Base-by-base conservation (phyloP, 495 filamentous ascomycete species). In the Sordaria brevicollis region DNA sequence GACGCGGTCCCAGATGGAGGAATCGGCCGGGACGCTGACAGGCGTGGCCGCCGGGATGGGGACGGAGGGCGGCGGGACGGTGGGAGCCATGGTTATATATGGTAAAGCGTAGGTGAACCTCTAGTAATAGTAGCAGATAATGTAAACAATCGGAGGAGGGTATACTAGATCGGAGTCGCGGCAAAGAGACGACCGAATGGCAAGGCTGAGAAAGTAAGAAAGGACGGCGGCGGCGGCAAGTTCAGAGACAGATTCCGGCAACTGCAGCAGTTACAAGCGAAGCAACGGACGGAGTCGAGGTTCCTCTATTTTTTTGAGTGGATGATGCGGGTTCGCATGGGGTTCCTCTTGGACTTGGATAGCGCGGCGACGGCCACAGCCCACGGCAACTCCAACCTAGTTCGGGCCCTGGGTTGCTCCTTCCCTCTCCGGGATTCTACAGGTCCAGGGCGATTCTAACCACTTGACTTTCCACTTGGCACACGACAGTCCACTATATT, bases 1-100 rank as follows among this genome's bases (percentile, higher is more conserved):
- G 76, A 97, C 81, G 70, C 93, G 89, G 80, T 94, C 90, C 93
- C 93, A 96, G 67, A 96, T 77, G 25, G 93, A 93, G 71, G 91
- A 86, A 43, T 83, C 77, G 71, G 81, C 81, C 10, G 81, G 75
- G 57, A 85, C 66, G 19, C 79, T 76, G 33, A 82, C 71, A 15
- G 80, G 74, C 57, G 74, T 69, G 31, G 77, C 74, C 67, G 72
- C 81, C 73, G 76, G 72, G 72, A 82, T 81, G 39, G 80, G 80
- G 67, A 76, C 73, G 21, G 80, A 73, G 72, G 79, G 77, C 72
- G 82, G 82, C 41, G 80, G 80, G 69, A 76, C 73, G 29, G 80
- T 73, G 72, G 79, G 77, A 68, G 82, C 78, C 83, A 84, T 85
- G 72, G 68, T 74, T 71, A 35, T 43, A 62, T 62, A 29, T 62